Conservation (phyloP, 129 eudicot species). For the Apium graveolens region DNA sequence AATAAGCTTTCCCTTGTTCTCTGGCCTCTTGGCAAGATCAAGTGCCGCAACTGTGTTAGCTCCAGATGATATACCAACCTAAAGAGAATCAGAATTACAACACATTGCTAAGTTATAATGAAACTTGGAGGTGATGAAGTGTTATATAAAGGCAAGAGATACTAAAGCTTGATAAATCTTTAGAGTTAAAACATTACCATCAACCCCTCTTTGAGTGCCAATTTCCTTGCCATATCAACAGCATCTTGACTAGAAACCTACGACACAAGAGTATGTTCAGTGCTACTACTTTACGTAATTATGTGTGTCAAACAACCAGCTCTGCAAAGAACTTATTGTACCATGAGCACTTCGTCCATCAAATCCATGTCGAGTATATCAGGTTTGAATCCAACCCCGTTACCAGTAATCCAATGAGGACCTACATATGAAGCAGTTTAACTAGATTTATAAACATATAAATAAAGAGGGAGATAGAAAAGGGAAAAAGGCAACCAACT, state of each 20-base stretch:
- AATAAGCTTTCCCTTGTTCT: constrained; percentile 96
- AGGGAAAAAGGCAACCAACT: background rate
- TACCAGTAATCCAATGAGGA: constrained; percentile 93
- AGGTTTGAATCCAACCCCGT: constrained; percentile 96
- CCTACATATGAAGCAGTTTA: constrained; percentile 28
- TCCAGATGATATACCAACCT: constrained; percentile 98
- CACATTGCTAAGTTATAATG: background rate
- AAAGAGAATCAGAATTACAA: constrained; percentile 8
- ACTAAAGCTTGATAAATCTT: background rate
- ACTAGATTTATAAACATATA: background rate
- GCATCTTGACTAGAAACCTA: constrained; percentile 98
- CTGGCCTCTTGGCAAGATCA: constrained; percentile 78
- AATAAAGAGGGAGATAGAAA: background rate
- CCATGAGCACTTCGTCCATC: constrained; percentile 97
- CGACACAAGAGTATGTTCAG: background rate
- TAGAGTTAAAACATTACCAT: constrained; percentile 41
- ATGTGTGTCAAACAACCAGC: background rate
- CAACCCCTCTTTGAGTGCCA: constrained; percentile 92
- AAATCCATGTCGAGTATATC: constrained; percentile 94
- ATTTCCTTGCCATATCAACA: constrained; percentile 88
- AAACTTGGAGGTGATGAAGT: background rate
- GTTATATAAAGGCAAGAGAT: background rate
- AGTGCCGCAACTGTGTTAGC: constrained; percentile 97
- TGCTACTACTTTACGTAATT: background rate
- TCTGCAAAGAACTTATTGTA: constrained; percentile 2